A percentile compares a stretch with the other conserved stretches of the same genome.
These are phyloP conservation scores for Penicillium salamii DNA, from an alignment of 495 filamentous ascomycete species.

Conservation along the genomic window DNA sequence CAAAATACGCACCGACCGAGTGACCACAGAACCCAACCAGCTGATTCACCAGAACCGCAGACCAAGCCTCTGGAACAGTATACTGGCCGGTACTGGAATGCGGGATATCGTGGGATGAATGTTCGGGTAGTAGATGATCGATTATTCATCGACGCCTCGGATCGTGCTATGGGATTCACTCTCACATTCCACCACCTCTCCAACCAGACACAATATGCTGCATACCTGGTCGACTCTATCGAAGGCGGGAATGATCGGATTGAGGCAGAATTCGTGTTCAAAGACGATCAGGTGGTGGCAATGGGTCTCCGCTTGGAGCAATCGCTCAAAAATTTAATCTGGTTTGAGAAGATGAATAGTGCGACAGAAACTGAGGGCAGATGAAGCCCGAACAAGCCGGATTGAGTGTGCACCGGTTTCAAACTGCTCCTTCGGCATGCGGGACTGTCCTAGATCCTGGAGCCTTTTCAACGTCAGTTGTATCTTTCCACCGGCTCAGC, in stretches of 20 bases:
- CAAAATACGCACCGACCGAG: no score
- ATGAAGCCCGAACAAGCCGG: neutral
- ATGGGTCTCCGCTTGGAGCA: neutral
- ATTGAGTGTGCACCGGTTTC: no score
- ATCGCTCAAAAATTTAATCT: neutral
- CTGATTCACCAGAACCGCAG: neutral
- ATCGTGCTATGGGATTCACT: conserved; percentile 25
- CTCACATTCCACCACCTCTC: conserved; percentile 4
- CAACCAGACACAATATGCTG: neutral
- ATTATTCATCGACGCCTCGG: conserved; percentile 34
- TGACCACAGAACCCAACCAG: no score
- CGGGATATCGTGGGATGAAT: conserved; percentile 13
- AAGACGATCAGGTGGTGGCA: neutral
- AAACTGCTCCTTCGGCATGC: no score
- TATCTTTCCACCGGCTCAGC: no score
- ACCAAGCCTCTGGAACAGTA: conserved; percentile 10
- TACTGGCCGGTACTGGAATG: conserved; percentile 12
- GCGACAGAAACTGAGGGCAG: neutral
- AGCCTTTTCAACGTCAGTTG: no score
- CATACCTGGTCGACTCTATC: neutral
- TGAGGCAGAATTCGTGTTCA: neutral
- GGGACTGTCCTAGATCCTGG: no score
- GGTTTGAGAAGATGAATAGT: neutral
- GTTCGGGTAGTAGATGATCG: conserved; percentile 19
- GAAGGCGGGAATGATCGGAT: neutral